These are phyloP conservation scores for Mortierella alpina DNA, from an alignment of 192 early-diverging fungal species.

Conservation along the genomic window DNA sequence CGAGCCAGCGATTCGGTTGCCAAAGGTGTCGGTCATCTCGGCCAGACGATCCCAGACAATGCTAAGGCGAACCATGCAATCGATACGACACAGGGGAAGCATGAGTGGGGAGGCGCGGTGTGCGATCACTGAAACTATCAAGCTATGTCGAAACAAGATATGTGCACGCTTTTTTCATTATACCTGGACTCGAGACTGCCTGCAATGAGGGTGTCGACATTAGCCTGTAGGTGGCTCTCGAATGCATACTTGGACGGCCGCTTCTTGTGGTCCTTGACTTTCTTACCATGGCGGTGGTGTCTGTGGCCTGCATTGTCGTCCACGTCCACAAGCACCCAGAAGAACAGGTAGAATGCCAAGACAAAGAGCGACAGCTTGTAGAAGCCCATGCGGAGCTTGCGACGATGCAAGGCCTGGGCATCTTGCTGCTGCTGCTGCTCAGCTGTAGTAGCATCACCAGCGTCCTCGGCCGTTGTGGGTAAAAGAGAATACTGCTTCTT, in stretches of 20 bases:
- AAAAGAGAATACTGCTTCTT: conserved; percentile 25
- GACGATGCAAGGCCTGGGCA: background rate
- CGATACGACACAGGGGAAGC: too few relatives aligned
- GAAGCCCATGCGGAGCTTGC: background rate
- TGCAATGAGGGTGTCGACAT: conserved; percentile 34
- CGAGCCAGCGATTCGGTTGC: conserved; percentile 66
- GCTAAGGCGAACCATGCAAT: conserved; percentile 14
- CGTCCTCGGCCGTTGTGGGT: conserved; percentile 25
- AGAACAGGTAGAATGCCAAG: conserved; percentile 10
- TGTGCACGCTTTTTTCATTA: background rate
- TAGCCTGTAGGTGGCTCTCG: conserved; percentile 34
- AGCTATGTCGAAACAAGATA: background rate
- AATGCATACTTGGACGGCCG: conserved; percentile 23
- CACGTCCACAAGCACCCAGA: background rate
- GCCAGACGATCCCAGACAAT: conserved; percentile 69
- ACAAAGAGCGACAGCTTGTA: conserved; percentile 17
- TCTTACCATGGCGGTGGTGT: background rate
- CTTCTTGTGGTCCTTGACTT: background rate
- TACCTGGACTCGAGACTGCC: conserved; percentile 55
- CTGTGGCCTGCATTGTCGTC: conserved; percentile 8
- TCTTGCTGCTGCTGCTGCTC: background rate
- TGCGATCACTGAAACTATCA: background rate
- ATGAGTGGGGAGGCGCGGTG: background rate
- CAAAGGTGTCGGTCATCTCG: conserved; percentile 71
- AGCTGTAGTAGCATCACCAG: background rate